Base-by-base conservation (phyloP, 352 stramenopile species). In the Peronospora farinosa region DNA sequence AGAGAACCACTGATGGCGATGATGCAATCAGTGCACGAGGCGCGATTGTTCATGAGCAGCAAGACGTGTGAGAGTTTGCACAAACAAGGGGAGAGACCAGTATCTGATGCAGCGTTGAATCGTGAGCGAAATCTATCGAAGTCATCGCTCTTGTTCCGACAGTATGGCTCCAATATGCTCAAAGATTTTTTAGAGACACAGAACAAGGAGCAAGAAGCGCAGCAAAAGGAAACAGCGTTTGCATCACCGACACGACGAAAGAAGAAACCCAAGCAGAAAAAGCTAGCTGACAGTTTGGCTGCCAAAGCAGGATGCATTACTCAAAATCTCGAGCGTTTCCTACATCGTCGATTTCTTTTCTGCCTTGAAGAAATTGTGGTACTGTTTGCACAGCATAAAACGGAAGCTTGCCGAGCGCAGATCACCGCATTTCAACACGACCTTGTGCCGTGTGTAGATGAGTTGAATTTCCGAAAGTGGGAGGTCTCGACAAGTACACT, bases 331-430 rank as follows among this genome's bases (percentile, higher is more conserved):
- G 44, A 69, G 39, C 73, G 80, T 9, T 89, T 92, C 47, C 46
- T 65, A 38, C 80, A 92, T 32, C 80, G 80, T 2, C 72, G 80
- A 3, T 92, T 92, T 51, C 66, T 92, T 10, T 89, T 81, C 28
- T 89, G 80, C 42, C 61, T 92, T 0, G 80, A 88, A 51, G 76
- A 85, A 35, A 68, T 92, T 21, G 57, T 91, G 9, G 52, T 91
- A 2, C 62, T 85, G 5, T 91, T 92, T 57, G 80, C 80, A 0
- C 77, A 85, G 57, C 72, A 71, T 17, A 69, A 88, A 45, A 88
- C 72, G 0, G 62, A 80, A 11, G 74, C 68, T 40, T 91, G 80
- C 41, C 68, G 76, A 13, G 17, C 41, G 10, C 59, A 71, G 19
- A 81, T 91, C 25, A 40, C 49, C 1, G 23, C 36, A 12, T 86